phyloP scores from a whole-genome alignment of 2,329 filamentous ascomycete genomes.

The Daldinia sp. region DNA sequence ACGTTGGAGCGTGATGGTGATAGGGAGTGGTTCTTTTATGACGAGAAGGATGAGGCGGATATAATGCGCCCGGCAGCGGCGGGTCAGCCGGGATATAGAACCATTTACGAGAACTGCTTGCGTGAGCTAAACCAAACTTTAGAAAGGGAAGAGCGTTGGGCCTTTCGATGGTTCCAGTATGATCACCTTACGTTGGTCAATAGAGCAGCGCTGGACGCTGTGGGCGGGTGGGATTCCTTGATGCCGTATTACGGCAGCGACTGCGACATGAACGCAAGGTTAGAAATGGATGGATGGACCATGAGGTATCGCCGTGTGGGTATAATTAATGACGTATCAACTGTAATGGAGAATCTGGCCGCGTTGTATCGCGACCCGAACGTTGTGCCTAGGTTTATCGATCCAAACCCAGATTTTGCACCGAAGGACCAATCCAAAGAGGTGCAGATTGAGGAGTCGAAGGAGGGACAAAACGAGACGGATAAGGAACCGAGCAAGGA shows the following conservation, averaged over 20 bases:
- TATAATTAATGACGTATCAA: constrained; percentile 56
- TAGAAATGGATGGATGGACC: constrained; percentile 55
- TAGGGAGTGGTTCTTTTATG: constrained; percentile 50
- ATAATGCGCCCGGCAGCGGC: constrained; percentile 46
- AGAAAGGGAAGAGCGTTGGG: constrained; percentile 60
- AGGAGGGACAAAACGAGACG: constrained; percentile 42
- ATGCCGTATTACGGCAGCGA: constrained; percentile 65
- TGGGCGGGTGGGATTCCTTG: constrained; percentile 63
- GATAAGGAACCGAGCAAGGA: constrained; percentile 36
- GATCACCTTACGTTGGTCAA: constrained; percentile 64
- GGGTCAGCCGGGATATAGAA: constrained; percentile 49
- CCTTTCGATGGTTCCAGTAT: constrained; percentile 56
- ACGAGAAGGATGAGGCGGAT: constrained; percentile 49
- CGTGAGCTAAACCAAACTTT: constrained; percentile 49
- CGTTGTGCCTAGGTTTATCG: constrained; percentile 48
- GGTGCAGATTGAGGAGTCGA: constrained; percentile 39
- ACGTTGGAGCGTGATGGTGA: constrained; percentile 46
- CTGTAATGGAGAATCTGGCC: constrained; percentile 55
- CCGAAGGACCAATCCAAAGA: constrained; percentile 40
- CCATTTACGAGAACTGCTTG: constrained; percentile 51
- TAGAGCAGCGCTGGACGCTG: constrained; percentile 57
- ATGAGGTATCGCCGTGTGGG: constrained; percentile 52
- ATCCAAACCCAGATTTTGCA: constrained; percentile 52
- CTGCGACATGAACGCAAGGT: constrained; percentile 60
- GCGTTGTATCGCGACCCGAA: constrained; percentile 54